These are phyloP conservation scores for Chaetomium strumarium DNA, from an alignment of 2,329 filamentous ascomycete species.

Conservation along the genomic window DNA sequence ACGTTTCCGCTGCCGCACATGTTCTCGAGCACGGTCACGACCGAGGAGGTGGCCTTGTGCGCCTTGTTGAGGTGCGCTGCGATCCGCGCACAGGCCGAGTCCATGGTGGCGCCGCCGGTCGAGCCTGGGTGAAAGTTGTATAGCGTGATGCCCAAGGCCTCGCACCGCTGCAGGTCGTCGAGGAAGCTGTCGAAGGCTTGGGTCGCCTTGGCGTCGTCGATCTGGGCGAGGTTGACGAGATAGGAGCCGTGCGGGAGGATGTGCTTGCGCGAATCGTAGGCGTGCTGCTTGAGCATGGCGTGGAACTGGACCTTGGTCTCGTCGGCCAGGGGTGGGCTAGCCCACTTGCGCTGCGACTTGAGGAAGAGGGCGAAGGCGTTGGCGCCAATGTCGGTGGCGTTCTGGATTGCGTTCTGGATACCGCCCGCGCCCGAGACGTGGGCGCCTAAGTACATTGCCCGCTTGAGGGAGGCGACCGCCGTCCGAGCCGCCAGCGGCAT, in stretches of 20 bases:
- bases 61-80: conserved; percentile 77
- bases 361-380: conserved; percentile 94
- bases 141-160: conserved; percentile 76
- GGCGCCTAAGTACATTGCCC: conserved; percentile 76
- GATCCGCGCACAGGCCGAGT: conserved; percentile 69
- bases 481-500: conserved; percentile 68
- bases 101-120: conserved; percentile 60
- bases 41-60: conserved; percentile 66
- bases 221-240: conserved; percentile 89
- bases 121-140: conserved; percentile 98
- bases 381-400: conserved; percentile 74
- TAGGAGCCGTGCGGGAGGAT: conserved; percentile 93
- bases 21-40: conserved; percentile 85
- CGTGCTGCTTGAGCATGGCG: conserved; percentile 58
- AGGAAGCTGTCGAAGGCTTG: conserved; percentile 84
- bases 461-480: conserved; percentile 54
- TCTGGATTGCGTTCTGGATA: conserved; percentile 80
- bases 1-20: conserved; percentile 91
- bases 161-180: conserved; percentile 82
- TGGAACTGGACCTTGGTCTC: conserved; percentile 66
- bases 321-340: conserved; percentile 67
- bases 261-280: conserved; percentile 65
- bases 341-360: conserved; percentile 95
- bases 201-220: conserved; percentile 69
- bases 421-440: conserved; percentile 89